A percentile compares a stretch with the other conserved stretches of the same genome.
Evolutionary conservation across 306 rosid genomes (phyloP).

Genomic region (Prunus persica): Prunus_persica_NCBIv2 NC_034012.1:2694501-2695000

Average conservation of each 20-base stretch:
- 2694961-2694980: neutral
- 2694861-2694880: conserved; percentile 60
- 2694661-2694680: conserved; percentile 63
- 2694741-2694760: conserved; percentile 58
- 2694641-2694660: conserved; percentile 50
- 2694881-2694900: conserved; percentile 66
- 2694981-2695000: neutral
- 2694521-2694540: neutral
- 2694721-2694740: conserved; percentile 64
- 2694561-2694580: conserved; percentile 16
- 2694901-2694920: conserved; percentile 33
- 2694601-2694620: conserved; percentile 52
- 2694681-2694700: conserved; percentile 54
- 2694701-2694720: conserved; percentile 31
- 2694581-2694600: conserved; percentile 31
- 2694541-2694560: neutral
- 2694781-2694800: conserved; percentile 55
- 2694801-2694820: conserved; percentile 45
- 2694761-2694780: conserved; percentile 36
- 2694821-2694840: conserved; percentile 46
- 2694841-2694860: conserved; percentile 46
- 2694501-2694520: neutral
- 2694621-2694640: conserved; percentile 47
- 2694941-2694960: neutral
- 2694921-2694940: neutral